Percentiles rank a stretch among this genome's conserved stretches.
phyloP scores from a whole-genome alignment of 2,329 filamentous ascomycete genomes.

The Fusarium illudens region DNA sequence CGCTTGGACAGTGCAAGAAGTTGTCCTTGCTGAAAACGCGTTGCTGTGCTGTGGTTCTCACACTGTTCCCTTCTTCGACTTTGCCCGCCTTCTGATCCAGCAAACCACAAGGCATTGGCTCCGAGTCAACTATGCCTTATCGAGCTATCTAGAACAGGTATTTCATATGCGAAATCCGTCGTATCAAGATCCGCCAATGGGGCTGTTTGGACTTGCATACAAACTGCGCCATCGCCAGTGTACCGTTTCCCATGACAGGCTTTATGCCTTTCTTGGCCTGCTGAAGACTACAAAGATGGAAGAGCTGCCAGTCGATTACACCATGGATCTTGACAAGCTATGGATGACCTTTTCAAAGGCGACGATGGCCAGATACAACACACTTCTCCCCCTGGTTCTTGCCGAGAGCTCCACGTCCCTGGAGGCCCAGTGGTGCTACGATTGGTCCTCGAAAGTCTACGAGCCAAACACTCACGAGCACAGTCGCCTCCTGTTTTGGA shows the following conservation, averaged over 20 bases:
- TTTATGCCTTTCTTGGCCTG: slow-evolving; percentile 14
- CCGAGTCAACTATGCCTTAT: slow-evolving; percentile 3
- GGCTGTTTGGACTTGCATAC: slow-evolving; percentile 19
- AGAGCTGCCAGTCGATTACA: slow-evolving; percentile 8
- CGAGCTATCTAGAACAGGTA: slow-evolving; percentile 8
- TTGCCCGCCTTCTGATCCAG: slow-evolving; percentile 4
- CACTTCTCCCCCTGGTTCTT: slow-evolving; percentile 7
- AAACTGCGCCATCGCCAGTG: slow-evolving; percentile 16
- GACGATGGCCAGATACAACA: slow-evolving; percentile 14
- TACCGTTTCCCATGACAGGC: slow-evolving; percentile 7
- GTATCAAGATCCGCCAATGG: slow-evolving; percentile 4
- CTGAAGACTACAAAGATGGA: background rate
- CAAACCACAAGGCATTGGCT: background rate
- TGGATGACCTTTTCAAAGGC: slow-evolving; percentile 13
- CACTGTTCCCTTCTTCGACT: slow-evolving; percentile 12
- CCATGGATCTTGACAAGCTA: background rate
- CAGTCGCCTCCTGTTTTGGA: slow-evolving; percentile 12
- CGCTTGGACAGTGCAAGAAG: slow-evolving; percentile 16
- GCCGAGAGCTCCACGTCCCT: background rate
- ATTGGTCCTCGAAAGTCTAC: slow-evolving; percentile 2
- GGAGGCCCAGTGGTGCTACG: slow-evolving; percentile 9
- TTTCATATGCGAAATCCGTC: slow-evolving; percentile 10
- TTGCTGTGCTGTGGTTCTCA: slow-evolving; percentile 5
- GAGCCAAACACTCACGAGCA: slow-evolving; percentile 12
- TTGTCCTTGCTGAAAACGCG: slow-evolving; percentile 6